Conservation (phyloP, 495 filamentous ascomycete genomes). For the Polyplosphaeria fusca region DNA sequence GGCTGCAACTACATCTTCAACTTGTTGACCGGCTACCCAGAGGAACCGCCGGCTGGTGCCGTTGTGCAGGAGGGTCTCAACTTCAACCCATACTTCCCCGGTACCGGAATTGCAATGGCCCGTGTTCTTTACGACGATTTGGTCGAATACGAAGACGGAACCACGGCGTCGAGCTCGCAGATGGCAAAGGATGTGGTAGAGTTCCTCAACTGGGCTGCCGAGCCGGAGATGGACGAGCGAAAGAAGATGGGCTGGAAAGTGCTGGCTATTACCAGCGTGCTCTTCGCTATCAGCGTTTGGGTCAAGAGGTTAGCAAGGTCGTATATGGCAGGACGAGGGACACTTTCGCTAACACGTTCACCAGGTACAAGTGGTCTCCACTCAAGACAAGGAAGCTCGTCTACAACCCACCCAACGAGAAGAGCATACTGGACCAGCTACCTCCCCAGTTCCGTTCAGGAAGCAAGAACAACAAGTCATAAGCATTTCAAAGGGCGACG, state of each 20-base stretch:
- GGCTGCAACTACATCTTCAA: constrained; percentile 98
- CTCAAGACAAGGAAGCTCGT: constrained; percentile 93
- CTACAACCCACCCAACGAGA: constrained; percentile 68
- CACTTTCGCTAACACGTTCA: constrained; percentile 13
- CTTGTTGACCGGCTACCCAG: constrained; percentile 96
- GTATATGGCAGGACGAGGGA: not conserved
- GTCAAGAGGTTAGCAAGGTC: constrained; percentile 66
- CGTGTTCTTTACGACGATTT: constrained; percentile 96
- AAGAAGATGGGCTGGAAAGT: constrained; percentile 99
- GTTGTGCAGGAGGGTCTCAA: constrained; percentile 80
- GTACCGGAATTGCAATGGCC: constrained; percentile 98
- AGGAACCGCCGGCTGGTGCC: constrained; percentile 88
- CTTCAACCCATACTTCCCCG: constrained; percentile 99
- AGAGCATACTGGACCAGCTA: constrained; percentile 13
- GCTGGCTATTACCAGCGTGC: constrained; percentile 67
- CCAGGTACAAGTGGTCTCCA: constrained; percentile 89
- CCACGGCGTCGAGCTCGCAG: constrained; percentile 89
- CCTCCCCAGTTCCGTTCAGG: no score
- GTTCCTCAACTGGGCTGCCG: constrained; percentile 98
- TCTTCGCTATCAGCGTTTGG: constrained; percentile 89
- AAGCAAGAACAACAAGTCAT: constrained; percentile 26
- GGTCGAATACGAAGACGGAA: constrained; percentile 98
- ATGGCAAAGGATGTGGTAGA: constrained; percentile 99
- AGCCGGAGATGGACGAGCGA: constrained; percentile 97
- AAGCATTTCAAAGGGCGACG: constrained; percentile 3